Evolutionary conservation across 2,329 filamentous ascomycete genomes (phyloP).

Genomic region (Claviceps cyperi): DNA sequence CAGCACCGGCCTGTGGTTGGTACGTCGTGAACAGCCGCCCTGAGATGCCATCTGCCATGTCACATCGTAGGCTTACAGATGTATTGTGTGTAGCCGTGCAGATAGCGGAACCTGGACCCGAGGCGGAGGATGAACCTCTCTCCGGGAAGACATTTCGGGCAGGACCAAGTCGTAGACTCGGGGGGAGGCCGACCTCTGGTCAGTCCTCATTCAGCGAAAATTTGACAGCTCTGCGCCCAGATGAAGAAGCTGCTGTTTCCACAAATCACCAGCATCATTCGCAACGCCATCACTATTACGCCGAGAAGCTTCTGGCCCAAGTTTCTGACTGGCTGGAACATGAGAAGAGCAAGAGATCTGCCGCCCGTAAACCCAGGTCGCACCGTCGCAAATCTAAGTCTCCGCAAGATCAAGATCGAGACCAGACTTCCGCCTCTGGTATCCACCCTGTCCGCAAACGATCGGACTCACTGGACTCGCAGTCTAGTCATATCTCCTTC

Average conservation of each 20-base stretch:
- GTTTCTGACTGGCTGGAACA: constrained; percentile 72
- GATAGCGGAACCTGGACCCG: constrained; percentile 36
- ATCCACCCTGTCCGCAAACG: constrained; percentile 16
- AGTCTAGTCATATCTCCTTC: constrained; percentile 58
- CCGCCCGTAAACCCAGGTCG: constrained; percentile 20
- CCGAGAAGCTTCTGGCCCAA: constrained; percentile 52
- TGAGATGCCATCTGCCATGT: neutral
- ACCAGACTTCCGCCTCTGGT: constrained; percentile 9
- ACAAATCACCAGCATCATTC: constrained; percentile 14
- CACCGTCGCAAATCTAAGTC: constrained; percentile 28
- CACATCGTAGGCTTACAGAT: constrained; percentile 11
- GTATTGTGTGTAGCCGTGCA: constrained; percentile 30
- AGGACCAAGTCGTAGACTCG: constrained; percentile 19
- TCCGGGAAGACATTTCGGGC: constrained; percentile 19
- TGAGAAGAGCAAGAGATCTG: constrained; percentile 54
- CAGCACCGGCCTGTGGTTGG: neutral
- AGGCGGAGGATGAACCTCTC: constrained; percentile 20
- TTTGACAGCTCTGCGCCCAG: constrained; percentile 14
- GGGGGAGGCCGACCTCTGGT: constrained; percentile 25
- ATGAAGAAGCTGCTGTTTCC: constrained; percentile 14
- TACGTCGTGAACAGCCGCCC: neutral
- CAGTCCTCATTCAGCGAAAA: constrained; percentile 28
- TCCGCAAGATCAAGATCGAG: constrained; percentile 15
- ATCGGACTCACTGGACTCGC: constrained; percentile 45
- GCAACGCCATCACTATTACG: constrained; percentile 25